Base-by-base conservation (phyloP, 2,329 filamentous ascomycete genomes). In the Verticillium nubilum region DNA sequence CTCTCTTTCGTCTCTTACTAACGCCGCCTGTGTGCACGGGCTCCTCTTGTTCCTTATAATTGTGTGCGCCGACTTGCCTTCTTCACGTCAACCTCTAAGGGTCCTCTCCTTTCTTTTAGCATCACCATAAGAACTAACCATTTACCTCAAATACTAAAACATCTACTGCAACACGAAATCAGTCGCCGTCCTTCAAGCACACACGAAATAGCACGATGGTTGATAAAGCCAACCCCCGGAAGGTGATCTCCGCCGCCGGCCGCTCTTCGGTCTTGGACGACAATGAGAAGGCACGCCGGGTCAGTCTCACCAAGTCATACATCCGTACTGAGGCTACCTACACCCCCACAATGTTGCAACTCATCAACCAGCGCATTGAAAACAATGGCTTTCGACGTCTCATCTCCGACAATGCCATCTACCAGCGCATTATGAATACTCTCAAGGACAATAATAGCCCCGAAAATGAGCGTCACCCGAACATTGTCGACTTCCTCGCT, bases 321-420 rank as follows among this genome's bases (percentile, higher is more conserved):
- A 60, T 63, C 5, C 62, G 62, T 2, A 28, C 58, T 42, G 31
- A 37, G 4, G 62, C 54, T 1, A 52, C 35, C 2, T 63, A 50
- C 54, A 63, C 58, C 4, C 62, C 62, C 1, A 50, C 58, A 1
- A 58, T 63, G 12, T 25, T 60, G 13, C 60, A 54, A 3, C 60
- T 52, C 1, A 28, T 63, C 13, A 19, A 59, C 23, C 54, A 60
- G 9, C 58, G 62, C 4, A 62, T 63, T 3, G 56, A 60, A 1
- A 26, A 31, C 13, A 63, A 63, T 25, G 53, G 56, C 5, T 63
- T 63, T 54, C 62, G 60, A 6, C 62, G 62, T 5, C 61, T 61
- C 31, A 62, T 63, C n/a, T 62, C 60, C 0, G 60, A 63, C 58
- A 63, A 63, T 27, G 54, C 58, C 4, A 58, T 63, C 25, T 63